A percentile compares a stretch with the other conserved stretches of the same genome.
These are phyloP conservation scores for Saccharomycopsis phalli DNA, from an alignment of 1,139 yeast species.

Conservation along the genomic window DNA sequence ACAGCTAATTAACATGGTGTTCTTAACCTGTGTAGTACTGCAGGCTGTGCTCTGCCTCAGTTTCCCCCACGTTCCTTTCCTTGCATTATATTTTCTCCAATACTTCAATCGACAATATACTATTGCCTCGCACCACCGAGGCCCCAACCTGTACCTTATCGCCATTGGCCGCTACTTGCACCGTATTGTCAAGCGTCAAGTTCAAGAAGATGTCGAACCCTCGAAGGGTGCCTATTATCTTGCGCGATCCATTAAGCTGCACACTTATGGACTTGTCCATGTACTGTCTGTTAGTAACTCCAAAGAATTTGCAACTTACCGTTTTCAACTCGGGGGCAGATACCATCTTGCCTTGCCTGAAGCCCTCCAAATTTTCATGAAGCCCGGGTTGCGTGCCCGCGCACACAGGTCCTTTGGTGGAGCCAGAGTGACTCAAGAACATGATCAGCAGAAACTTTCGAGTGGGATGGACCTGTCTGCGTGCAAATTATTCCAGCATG, in stretches of 20 bases:
- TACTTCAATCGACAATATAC: conserved; percentile 16
- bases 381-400: too few species aligned
- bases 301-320: conserved; percentile 25
- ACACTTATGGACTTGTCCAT: conserved; percentile 66
- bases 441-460: too few species aligned
- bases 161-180: conserved; percentile 10
- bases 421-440: too few species aligned
- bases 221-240: conserved; percentile 60
- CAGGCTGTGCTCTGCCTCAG: neutral
- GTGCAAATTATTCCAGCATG: too few species aligned
- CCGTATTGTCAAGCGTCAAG: conserved; percentile 19
- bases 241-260: conserved; percentile 67
- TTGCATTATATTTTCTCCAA: conserved; percentile 17
- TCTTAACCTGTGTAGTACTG: too few species aligned
- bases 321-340: conserved; percentile 59
- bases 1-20: neutral
- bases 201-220: conserved; percentile 59
- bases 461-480: too few species aligned
- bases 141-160: conserved; percentile 19
- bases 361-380: too few species aligned
- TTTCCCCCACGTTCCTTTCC: neutral
- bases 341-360: conserved; percentile 35
- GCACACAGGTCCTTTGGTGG: too few species aligned
- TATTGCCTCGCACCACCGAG: conserved; percentile 19
- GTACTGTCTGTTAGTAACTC: conserved; percentile 35